Evolutionary conservation across 805 yeast species (phyloP).

Genomic region (Wickerhamomyces bisporus): DNA sequence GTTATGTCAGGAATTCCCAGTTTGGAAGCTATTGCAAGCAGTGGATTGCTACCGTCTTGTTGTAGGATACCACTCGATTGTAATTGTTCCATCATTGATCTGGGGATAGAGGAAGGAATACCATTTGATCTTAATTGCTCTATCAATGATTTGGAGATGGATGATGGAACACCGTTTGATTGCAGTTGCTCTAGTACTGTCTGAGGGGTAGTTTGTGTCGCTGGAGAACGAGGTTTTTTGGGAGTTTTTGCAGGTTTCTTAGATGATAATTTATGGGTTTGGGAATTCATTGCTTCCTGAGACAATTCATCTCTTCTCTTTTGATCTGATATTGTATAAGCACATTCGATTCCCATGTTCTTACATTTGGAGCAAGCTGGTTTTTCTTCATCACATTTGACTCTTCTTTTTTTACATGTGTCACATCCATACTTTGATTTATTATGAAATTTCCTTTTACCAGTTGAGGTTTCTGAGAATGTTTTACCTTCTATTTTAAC

Average conservation of each 20-base stretch:
- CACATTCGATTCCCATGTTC: constrained; percentile 74
- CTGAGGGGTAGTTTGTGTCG: too few species aligned
- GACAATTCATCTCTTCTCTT: not conserved
- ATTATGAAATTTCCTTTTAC: constrained; percentile 82
- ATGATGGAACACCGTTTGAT: too few species aligned
- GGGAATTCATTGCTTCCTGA: too few species aligned
- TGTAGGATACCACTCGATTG: not conserved
- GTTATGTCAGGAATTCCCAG: too few species aligned
- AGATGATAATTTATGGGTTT: too few species aligned
- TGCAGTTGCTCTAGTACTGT: too few species aligned
- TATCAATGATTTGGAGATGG: too few species aligned
- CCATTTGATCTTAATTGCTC: constrained; percentile 1
- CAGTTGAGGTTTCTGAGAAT: constrained; percentile 43
- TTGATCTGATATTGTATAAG: constrained; percentile 37
- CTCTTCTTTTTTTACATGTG: constrained; percentile 84
- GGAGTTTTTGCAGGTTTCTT: too few species aligned
- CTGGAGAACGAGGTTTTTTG: too few species aligned
- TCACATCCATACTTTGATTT: constrained; percentile 87
- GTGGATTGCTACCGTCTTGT: too few species aligned
- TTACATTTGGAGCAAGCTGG: constrained; percentile 78
- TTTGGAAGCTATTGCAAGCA: too few species aligned
- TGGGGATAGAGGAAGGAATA: constrained; percentile 13
- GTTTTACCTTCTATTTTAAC: constrained; percentile 35
- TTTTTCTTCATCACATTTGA: constrained; percentile 85
- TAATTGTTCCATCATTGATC: constrained; percentile 9